Base-by-base conservation (phyloP, 2,329 filamentous ascomycete genomes). In the Fusarium paranaense region DNA sequence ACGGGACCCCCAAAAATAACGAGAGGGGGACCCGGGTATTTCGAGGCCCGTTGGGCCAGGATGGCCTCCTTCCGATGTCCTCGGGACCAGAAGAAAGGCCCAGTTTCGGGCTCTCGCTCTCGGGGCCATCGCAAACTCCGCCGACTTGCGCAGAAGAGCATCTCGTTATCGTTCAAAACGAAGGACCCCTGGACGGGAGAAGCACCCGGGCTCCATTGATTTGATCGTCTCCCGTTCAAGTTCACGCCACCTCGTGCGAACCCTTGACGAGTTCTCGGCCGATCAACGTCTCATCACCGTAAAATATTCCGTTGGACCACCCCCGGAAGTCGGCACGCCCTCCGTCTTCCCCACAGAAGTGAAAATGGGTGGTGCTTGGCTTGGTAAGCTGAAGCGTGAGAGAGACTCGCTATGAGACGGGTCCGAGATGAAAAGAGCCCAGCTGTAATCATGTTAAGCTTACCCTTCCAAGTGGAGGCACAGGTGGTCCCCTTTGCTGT, bases 221-320 rank as follows among this genome's bases (percentile, higher is more conserved):
- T 57, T n/a, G 52, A 13, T 50, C 22, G 33, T 56, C 32, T 35
- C 61, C 20, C 25, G 27, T 33, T 8, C 33, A 54, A 47, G n/a
- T 64, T 64, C 62, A 52, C 63, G 63, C 63, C 63, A 65, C 63
- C 56, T 65, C 56, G 63, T 52, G 63, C 33, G 37, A 50, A 47
- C 58, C 56, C 54, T 62, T 13, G 33, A 42, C 60, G 22, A 14
- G 13, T 25, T 75, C 62, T 74, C 72, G 72, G 72, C 72, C 72
- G 72, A 75, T 52, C 50, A 56, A 25, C 30, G 32, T 37, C 33
- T 54, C 32, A 35, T 62, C 25, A 9, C 50, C 63, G 70, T 18
- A 62, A 20, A 40, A 70, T 70, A 62, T 64, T 64, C 72, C 66
- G 62, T 33, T 11, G 47, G 59, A 50, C 45, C 22, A 14, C 42